Conservation (phyloP, 192 early-diverging fungal species). For the Coemansia sp. region DNA sequence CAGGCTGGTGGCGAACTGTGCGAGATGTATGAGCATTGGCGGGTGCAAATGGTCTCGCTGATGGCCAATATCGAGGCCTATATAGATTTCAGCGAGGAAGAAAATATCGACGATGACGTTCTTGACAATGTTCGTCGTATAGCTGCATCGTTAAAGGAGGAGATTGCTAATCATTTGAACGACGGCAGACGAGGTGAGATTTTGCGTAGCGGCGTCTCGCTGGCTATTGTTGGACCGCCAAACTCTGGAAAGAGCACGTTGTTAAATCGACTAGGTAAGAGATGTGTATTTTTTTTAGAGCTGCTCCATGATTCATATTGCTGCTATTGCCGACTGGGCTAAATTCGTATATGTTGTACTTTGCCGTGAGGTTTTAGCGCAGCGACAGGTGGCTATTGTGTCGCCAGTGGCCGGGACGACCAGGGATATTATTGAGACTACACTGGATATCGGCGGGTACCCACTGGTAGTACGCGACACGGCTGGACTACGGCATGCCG, state of each 20-base stretch:
- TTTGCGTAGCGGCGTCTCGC: conserved; percentile 67
- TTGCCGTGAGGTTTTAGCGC: conserved; percentile 33
- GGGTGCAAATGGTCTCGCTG: conserved; percentile 58
- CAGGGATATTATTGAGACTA: conserved; percentile 74
- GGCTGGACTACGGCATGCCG: conserved; percentile 63
- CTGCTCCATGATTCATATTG: background rate
- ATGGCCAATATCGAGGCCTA: conserved; percentile 70
- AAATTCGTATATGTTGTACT: background rate
- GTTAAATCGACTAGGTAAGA: conserved; percentile 65
- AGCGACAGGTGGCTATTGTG: conserved; percentile 75
- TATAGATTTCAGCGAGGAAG: conserved; percentile 83
- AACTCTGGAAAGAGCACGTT: conserved; percentile 81
- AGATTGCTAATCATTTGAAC: conserved; percentile 57
- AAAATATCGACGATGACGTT: conserved; percentile 75
- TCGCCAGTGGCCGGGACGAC: conserved; percentile 77
- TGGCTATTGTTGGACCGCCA: conserved; percentile 74
- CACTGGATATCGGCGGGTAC: conserved; percentile 73
- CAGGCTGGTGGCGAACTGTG: conserved; percentile 72
- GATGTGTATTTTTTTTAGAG: background rate
- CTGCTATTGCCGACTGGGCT: conserved; percentile 45
- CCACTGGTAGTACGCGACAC: conserved; percentile 77
- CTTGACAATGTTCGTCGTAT: conserved; percentile 14
- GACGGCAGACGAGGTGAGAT: conserved; percentile 74
- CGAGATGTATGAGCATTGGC: conserved; percentile 67
- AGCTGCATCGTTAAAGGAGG: conserved; percentile 7